Percentiles rank a stretch among this genome's conserved stretches.
phyloP scores from a whole-genome alignment of 2,329 filamentous ascomycete genomes.

The Hypomyces perniciosus region DNA sequence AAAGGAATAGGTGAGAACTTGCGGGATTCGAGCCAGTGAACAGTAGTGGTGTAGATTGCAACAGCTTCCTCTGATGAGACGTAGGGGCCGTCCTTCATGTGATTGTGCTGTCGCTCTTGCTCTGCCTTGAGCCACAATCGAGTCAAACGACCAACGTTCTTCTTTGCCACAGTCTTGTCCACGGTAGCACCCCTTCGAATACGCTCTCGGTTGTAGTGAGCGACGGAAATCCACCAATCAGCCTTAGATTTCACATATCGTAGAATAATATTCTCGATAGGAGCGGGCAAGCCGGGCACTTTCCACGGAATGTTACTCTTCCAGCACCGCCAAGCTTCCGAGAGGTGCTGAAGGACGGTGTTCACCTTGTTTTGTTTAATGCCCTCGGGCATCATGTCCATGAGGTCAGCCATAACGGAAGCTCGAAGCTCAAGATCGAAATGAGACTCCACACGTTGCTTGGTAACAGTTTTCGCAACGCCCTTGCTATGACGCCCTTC shows the following conservation, averaged over 20 bases:
- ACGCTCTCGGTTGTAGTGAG: slow-evolving; percentile 96
- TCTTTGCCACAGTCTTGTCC: slow-evolving; percentile 98
- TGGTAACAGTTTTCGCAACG: slow-evolving; percentile 97
- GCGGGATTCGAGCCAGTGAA: slow-evolving; percentile 96
- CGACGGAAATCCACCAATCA: slow-evolving; percentile 99
- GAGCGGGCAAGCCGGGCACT: slow-evolving; percentile 89
- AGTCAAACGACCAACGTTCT: slow-evolving; percentile 92
- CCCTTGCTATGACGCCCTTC: slow-evolving; percentile 98
- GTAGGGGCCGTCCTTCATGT: slow-evolving; percentile 98
- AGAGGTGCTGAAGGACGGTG: slow-evolving; percentile 92
- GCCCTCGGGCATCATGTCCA: slow-evolving; percentile 99
- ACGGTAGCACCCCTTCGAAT: slow-evolving; percentile 95
- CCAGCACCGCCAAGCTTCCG: slow-evolving; percentile 98
- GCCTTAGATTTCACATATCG: slow-evolving; percentile 99
- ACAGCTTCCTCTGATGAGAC: slow-evolving; percentile 98
- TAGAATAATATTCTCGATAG: slow-evolving; percentile 97
- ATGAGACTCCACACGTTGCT: slow-evolving; percentile 97
- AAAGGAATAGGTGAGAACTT: slow-evolving; percentile 99
- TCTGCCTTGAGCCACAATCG: slow-evolving; percentile 96
- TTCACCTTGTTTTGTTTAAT: slow-evolving; percentile 99
- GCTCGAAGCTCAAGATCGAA: slow-evolving; percentile 96
- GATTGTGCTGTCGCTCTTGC: slow-evolving; percentile 97
- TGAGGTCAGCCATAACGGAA: slow-evolving; percentile 96
- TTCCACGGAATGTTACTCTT: slow-evolving; percentile 99
- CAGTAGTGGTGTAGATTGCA: slow-evolving; percentile 96